These are phyloP conservation scores for Termitomyces sp. DNA, from an alignment of 768 basidiomycete species.

Conservation along the genomic window DNA sequence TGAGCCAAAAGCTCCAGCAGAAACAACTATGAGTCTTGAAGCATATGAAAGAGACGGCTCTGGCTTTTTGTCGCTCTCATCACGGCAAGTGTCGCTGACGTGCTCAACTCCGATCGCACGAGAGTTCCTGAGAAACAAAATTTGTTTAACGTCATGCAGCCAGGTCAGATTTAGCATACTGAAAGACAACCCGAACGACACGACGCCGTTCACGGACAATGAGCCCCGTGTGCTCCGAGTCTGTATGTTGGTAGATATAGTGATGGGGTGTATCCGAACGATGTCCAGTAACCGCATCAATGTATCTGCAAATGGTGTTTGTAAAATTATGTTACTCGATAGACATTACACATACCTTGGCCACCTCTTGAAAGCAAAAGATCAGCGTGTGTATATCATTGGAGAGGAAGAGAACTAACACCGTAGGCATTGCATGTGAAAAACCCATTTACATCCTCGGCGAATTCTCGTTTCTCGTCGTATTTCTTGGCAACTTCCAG, in stretches of 20 bases:
- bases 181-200: constrained; percentile 43
- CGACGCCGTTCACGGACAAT: constrained; percentile 31
- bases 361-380: constrained; percentile 36
- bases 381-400: not conserved
- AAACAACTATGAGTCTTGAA: constrained; percentile 41
- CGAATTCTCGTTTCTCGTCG: constrained; percentile 38
- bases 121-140: constrained; percentile 22
- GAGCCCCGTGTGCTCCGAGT: constrained; percentile 32
- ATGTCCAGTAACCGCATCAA: constrained; percentile 41
- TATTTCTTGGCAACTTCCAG: constrained; percentile 38
- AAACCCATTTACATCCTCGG: constrained; percentile 46
- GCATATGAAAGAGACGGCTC: constrained; percentile 24
- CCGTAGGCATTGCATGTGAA: constrained; percentile 38
- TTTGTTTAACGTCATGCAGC: not conserved
- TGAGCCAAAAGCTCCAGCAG: constrained; percentile 50
- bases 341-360: constrained; percentile 31
- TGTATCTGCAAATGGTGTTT: constrained; percentile 35
- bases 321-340: too few species aligned
- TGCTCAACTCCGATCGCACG: constrained; percentile 50
- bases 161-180: constrained; percentile 25
- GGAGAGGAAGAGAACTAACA: constrained; percentile 25
- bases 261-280: constrained; percentile 52
- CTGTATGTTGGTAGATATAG: constrained; percentile 42
- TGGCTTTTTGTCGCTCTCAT: constrained; percentile 11
- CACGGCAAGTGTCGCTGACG: constrained; percentile 26